Evolutionary conservation across 1,139 yeast species (phyloP).

Genomic region (Pneumocystis wakefieldiae): DNA sequence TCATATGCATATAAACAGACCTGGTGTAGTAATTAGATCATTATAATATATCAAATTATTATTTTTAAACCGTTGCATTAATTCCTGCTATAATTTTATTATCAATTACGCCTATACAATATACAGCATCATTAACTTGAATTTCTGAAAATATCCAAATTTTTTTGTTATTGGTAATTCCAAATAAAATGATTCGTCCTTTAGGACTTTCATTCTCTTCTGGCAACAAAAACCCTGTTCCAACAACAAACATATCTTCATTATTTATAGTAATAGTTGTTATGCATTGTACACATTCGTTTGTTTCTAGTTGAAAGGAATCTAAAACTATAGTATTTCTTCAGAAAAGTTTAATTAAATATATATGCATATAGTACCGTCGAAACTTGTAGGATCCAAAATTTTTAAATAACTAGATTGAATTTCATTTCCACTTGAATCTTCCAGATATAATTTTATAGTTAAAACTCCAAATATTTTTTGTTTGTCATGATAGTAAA

Average conservation of each 20-base stretch:
- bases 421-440: conserved; percentile 14
- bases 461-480: conserved; percentile 13
- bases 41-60: not conserved
- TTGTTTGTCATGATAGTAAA: conserved; percentile 5
- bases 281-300: conserved; percentile 16
- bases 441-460: conserved; percentile 14
- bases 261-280: conserved; percentile 7
- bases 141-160: conserved; percentile 10
- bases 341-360: not conserved
- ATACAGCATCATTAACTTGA: conserved; percentile 15
- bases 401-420: conserved; percentile 13
- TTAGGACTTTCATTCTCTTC: conserved; percentile 14
- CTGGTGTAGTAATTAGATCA: not conserved
- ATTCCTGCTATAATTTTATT: conserved; percentile 13
- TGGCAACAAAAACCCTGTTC: conserved; percentile 15
- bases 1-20: conserved; percentile 2
- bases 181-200: conserved; percentile 15
- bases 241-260: conserved; percentile 14
- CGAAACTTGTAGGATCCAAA: conserved; percentile 12
- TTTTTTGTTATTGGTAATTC: conserved; percentile 9
- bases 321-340: conserved; percentile 5
- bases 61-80: conserved; percentile 13
- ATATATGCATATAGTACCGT: conserved; percentile 1
- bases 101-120: conserved; percentile 11
- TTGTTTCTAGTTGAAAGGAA: conserved; percentile 11